phyloP scores from a whole-genome alignment of 1,284 basidiomycete species.

The Schizopora paradoxa region DNA sequence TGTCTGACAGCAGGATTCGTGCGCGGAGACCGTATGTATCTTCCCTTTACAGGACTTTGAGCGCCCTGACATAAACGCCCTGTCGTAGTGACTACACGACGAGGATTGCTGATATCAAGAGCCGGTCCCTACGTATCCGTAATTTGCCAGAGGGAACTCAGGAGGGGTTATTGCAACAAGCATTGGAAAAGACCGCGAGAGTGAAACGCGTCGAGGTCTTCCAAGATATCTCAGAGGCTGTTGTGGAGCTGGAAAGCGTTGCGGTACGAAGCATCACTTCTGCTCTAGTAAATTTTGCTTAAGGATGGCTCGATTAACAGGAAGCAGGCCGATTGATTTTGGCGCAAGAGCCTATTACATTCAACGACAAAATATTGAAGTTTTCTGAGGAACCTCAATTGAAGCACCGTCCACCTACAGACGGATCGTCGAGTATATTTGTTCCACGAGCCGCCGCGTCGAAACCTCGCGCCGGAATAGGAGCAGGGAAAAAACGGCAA shows the following conservation, averaged over 20 bases:
- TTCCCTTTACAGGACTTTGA: slow-evolving; percentile 19
- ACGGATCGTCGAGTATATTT: slow-evolving; percentile 46
- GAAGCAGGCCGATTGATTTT: slow-evolving; percentile 77
- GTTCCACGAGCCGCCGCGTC: slow-evolving; percentile 60
- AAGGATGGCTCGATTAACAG: slow-evolving; percentile 34
- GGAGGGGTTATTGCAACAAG: slow-evolving; percentile 86
- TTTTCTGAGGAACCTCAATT: slow-evolving; percentile 50
- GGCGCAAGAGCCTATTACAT: slow-evolving; percentile 59
- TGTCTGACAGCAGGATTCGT: slow-evolving; percentile 69
- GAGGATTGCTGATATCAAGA: slow-evolving; percentile 51
- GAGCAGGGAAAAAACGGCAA: slow-evolving; percentile 25
- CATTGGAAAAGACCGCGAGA: slow-evolving; percentile 68
- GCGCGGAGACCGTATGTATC: slow-evolving; percentile 45
- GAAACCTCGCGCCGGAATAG: slow-evolving; percentile 65
- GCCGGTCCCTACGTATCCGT: slow-evolving; percentile 66
- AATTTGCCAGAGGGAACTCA: slow-evolving; percentile 72
- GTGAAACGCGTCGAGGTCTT: slow-evolving; percentile 79
- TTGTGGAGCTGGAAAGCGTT: slow-evolving; percentile 69
- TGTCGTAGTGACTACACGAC: slow-evolving; percentile 2
- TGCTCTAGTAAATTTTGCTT: slow-evolving; percentile 2
- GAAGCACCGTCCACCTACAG: slow-evolving; percentile 31
- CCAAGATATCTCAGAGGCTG: slow-evolving; percentile 58
- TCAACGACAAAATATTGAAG: slow-evolving; percentile 51
- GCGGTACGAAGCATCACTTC: slow-evolving; percentile 47
- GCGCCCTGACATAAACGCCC: neutral